Evolutionary conservation across 2,329 filamentous ascomycete species (phyloP).

Genomic region (Curvularia spicifera): DNA sequence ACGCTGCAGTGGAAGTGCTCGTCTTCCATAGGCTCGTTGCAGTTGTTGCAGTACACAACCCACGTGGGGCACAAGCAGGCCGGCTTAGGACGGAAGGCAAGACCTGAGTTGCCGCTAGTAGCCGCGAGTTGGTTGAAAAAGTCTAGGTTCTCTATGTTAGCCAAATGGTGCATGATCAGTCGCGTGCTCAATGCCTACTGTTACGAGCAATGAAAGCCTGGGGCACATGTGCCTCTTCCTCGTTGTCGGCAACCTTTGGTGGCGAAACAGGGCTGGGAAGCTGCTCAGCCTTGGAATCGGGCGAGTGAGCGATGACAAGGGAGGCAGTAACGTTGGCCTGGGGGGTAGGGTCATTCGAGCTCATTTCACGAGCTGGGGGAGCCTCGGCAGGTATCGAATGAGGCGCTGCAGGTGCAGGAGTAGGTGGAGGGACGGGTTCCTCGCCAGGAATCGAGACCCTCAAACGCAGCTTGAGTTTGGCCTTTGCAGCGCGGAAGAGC

Average conservation of each 20-base stretch:
- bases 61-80: constrained; percentile 60
- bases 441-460: constrained; percentile 69
- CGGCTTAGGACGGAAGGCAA: constrained; percentile 52
- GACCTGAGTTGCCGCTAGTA: constrained; percentile 33
- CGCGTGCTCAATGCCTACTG: constrained; percentile 31
- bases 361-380: constrained; percentile 35
- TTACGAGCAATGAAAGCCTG: constrained; percentile 48
- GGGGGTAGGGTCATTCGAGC: constrained; percentile 36
- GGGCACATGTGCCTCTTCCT: constrained; percentile 52
- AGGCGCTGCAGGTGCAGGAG: constrained; percentile 23
- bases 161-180: background rate
- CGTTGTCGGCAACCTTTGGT: constrained; percentile 25
- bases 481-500: constrained; percentile 93
- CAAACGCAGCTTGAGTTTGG: constrained; percentile 95
- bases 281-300: constrained; percentile 25
- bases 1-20: constrained; percentile 93
- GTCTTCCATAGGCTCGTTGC: constrained; percentile 77
- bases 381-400: constrained; percentile 19
- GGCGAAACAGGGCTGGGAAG: constrained; percentile 34
- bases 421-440: constrained; percentile 44
- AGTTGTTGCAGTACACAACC: constrained; percentile 93
- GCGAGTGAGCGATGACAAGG: constrained; percentile 42
- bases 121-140: constrained; percentile 44
- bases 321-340: constrained; percentile 29
- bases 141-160: constrained; percentile 26